These are phyloP conservation scores for Solanum neorickii DNA, from an alignment of 257 asterid species.

Conservation along the genomic window DNA sequence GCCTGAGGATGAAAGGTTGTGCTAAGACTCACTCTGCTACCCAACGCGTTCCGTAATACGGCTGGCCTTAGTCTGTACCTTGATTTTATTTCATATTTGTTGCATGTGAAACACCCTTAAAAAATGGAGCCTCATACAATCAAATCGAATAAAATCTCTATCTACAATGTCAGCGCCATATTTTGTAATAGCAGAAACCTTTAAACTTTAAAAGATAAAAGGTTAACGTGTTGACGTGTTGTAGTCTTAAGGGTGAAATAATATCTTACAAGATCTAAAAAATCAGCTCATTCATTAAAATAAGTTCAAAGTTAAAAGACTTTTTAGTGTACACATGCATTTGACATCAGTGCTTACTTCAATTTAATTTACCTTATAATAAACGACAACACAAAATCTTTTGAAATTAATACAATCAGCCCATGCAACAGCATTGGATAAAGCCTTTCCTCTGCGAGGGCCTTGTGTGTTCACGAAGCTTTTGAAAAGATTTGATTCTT, in stretches of 20 bases:
- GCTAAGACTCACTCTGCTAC: not conserved
- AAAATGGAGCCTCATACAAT: not conserved
- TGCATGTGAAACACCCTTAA: not conserved
- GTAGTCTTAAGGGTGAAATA: not conserved
- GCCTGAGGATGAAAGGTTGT: rapidly evolving
- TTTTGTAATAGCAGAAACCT: not conserved
- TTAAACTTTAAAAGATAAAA: not conserved
- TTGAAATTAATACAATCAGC: not conserved
- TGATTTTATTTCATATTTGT: not conserved
- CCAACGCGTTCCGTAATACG: not conserved
- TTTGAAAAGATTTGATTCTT: not conserved
- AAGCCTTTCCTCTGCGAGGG: not conserved
- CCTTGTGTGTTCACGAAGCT: not conserved
- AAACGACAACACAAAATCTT: not conserved
- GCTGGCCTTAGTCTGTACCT: not conserved
- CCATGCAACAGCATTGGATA: not conserved
- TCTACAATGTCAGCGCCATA: not conserved
- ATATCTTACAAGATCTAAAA: not conserved
- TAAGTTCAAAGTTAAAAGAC: not conserved
- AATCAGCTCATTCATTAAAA: not conserved
- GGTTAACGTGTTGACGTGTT: not conserved
- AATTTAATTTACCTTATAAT: not conserved
- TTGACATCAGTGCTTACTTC: not conserved
- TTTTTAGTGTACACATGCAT: not conserved
- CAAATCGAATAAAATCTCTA: not conserved